Evolutionary conservation across 179 eudicot species (phyloP), one percentile per base, ranked within the genome.

Genomic region (Beta macrorhiza): DNA sequence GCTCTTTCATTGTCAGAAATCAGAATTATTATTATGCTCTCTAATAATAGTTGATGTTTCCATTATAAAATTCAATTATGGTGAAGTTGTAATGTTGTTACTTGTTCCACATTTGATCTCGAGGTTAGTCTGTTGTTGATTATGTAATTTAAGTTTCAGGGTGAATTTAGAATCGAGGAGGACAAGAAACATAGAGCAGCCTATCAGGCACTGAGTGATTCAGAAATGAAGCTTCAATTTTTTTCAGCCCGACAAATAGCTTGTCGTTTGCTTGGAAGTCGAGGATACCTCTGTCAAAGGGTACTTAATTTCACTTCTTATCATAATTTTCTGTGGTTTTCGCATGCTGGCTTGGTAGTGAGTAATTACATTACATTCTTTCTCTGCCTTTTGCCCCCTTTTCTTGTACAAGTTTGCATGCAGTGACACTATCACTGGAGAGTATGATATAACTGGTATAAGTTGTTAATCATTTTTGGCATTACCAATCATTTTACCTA

Each of bases 221-320:
- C 96, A 16, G 95, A 92, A 75, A 79, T 85, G 87, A 96, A 96
- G 89, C 86, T 92, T 80, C 97, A 91, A 61, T 96, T 96, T 84
- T 96, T 89, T 85, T 80, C 98, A 67, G 95, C 99, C 49, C 91
- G 98, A 32, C 99, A 96, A 80, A 88, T 96, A 79, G 99, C 99
- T 45, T 96, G 99, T 81, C 98, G 99, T 79, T 88, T 96, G 85
- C 95, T 96, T 74, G 99, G 99, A 67, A 96, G 99, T 78, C 91
- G 97, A 87, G 96, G 91, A 72, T 96, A 96, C 82, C 97, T 96
- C 77, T 96, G 98, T 83, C 99, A 96, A 81, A 96, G 91, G 92
- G 99, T 91, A 82, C 58, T 63, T 68, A 47, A 42, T 57, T 79
- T 67, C 61, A 75, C 0, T 56, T 71, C 67, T 37, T 74, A 14